These are phyloP conservation scores for Arthrobotrys sphaeroides DNA, from an alignment of 2,329 filamentous ascomycete species.

Conservation along the genomic window DNA sequence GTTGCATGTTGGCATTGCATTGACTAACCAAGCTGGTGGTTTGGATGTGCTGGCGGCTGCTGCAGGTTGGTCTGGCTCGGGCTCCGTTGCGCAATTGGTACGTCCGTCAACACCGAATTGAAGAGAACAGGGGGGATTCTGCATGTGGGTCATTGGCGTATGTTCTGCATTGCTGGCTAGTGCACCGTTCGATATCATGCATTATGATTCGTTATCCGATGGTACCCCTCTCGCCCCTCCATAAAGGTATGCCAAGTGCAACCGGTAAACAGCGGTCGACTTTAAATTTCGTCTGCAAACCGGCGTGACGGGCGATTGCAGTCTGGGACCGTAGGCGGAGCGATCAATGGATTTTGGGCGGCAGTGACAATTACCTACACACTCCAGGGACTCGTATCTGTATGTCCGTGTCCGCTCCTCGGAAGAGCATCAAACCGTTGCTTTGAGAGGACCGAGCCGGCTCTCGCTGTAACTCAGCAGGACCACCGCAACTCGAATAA, in stretches of 20 bases:
- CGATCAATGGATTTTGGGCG: too few relatives aligned
- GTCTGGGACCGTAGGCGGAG: too few relatives aligned
- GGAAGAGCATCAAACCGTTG: background rate
- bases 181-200: conserved; percentile 37
- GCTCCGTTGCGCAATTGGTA: conserved; percentile 29
- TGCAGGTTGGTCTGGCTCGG: conserved; percentile 12
- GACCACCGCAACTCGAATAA: conserved; percentile 39
- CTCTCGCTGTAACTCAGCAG: too few relatives aligned
- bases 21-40: background rate
- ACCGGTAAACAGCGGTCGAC: background rate
- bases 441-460: background rate
- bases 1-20: conserved; percentile 53
- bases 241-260: background rate
- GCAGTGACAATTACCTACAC: too few relatives aligned
- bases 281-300: background rate
- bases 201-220: conserved; percentile 13
- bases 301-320: background rate
- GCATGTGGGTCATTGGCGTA: conserved; percentile 44
- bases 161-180: conserved; percentile 52
- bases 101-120: background rate
- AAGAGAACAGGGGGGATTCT: conserved; percentile 29
- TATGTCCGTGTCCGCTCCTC: too few relatives aligned
- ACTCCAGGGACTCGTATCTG: too few relatives aligned
- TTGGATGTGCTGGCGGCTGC: conserved; percentile 49
- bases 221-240: conserved; percentile 1